Conservation (phyloP, 345 rosid species). For the Salix suchowensis region DNA sequence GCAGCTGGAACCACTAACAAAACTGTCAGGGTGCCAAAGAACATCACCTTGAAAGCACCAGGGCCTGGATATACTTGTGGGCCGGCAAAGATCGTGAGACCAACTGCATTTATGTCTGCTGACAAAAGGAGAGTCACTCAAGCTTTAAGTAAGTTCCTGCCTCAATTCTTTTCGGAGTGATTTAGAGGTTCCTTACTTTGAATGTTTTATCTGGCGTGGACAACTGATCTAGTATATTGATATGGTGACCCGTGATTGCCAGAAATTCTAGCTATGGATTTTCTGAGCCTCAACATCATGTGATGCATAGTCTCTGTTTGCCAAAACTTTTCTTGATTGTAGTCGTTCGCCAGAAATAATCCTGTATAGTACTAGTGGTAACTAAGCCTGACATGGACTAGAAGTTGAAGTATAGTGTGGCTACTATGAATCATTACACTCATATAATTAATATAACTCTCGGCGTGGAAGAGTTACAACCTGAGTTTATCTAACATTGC, state of each 20-base stretch:
- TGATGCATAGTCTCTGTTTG: neutral
- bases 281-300: neutral
- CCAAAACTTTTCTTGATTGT: neutral
- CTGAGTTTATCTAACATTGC: neutral
- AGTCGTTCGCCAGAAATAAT: neutral
- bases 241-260: neutral
- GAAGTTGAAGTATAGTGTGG: neutral
- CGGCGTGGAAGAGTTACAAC: neutral
- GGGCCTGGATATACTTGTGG: conserved; percentile 36
- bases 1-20: conserved; percentile 31
- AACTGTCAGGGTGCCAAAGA: conserved; percentile 30
- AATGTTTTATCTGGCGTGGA: neutral
- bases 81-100: conserved; percentile 26
- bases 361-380: neutral
- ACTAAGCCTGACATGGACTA: neutral
- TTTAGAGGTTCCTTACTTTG: neutral
- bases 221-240: neutral
- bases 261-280: neutral
- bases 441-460: neutral
- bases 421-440: neutral
- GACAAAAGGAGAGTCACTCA: conserved; percentile 31
- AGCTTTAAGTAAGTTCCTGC: conserved; percentile 26
- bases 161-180: too few species aligned
- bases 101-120: conserved; percentile 18
- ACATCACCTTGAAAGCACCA: conserved; percentile 30